A percentile compares a stretch with the other conserved stretches of the same genome.
Conservation (phyloP, 805 yeast species). For the Teunomyces funiuensis region DNA sequence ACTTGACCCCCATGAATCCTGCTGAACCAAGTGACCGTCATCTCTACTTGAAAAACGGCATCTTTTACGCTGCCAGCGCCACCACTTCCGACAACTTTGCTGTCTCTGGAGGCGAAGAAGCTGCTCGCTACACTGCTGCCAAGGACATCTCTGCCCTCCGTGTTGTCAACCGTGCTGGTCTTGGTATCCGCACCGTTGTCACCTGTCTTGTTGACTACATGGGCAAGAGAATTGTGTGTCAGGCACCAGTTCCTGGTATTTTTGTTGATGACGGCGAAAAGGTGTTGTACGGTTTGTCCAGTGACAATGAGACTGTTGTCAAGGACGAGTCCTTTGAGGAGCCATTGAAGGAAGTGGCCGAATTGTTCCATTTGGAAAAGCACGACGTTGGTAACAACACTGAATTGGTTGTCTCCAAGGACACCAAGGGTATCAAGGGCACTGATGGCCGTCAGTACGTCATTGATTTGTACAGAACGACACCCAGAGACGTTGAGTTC, state of each 20-base stretch:
- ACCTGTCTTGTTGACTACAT: conserved; percentile 88
- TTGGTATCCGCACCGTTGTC: conserved; percentile 63
- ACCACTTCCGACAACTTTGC: conserved; percentile 55
- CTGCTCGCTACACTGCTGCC: conserved; percentile 75
- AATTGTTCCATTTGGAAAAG: conserved; percentile 73
- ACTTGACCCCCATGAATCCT: conserved; percentile 78
- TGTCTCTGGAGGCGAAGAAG: conserved; percentile 75
- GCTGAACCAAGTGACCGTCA: conserved; percentile 59
- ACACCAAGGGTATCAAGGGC: conserved; percentile 83
- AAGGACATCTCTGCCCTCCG: conserved; percentile 78
- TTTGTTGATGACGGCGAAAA: conserved; percentile 51
- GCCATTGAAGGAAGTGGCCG: conserved; percentile 61
- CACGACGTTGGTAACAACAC: conserved; percentile 54
- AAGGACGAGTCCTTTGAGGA: conserved; percentile 53
- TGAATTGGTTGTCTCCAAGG: conserved; percentile 66
- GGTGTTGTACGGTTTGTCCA: conserved; percentile 75
- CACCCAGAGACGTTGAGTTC: conserved; percentile 83
- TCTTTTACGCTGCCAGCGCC: conserved; percentile 81
- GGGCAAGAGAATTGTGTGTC: conserved; percentile 86
- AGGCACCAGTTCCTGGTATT: conserved; percentile 94
- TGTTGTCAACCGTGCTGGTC: conserved; percentile 64
- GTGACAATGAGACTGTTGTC: conserved; percentile 52
- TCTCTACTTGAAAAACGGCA: conserved; percentile 76
- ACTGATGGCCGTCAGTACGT: conserved; percentile 82
- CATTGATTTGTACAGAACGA: conserved; percentile 77